Evolutionary conservation across 2,329 filamentous ascomycete genomes (phyloP).

Genomic region (Colletotrichum sp.): DNA sequence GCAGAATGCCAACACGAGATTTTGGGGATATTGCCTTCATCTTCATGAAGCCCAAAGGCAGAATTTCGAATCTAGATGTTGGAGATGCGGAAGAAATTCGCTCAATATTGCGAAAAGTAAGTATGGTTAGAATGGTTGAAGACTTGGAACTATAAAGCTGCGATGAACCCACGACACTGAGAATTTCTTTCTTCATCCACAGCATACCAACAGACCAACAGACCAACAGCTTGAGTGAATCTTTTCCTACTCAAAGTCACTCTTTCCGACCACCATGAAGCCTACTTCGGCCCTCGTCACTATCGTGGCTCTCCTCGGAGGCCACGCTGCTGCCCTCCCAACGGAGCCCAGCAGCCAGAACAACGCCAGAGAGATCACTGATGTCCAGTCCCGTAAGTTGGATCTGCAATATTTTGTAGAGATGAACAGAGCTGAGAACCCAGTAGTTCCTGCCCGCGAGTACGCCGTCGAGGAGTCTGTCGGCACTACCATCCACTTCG

Average conservation of each 20-base stretch:
- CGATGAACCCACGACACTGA: neutral
- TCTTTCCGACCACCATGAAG: neutral
- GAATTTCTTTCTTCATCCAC: neutral
- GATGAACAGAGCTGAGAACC: neutral
- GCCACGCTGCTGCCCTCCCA: neutral
- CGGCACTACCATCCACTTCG: neutral
- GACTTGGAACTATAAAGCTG: neutral
- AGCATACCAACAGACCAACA: neutral
- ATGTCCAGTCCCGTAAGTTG: neutral
- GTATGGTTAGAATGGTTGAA: no score
- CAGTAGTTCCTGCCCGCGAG: neutral
- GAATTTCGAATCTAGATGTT: neutral
- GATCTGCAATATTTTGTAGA: rapidly evolving
- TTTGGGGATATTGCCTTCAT: neutral
- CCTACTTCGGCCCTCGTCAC: neutral
- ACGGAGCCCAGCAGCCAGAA: neutral
- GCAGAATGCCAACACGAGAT: neutral
- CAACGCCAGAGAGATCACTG: neutral
- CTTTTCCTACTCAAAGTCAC: neutral
- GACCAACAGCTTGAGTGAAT: neutral
- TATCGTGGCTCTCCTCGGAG: neutral
- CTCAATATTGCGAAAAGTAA: no score
- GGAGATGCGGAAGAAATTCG: neutral
- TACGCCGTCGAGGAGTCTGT: neutral
- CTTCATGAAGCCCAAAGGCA: neutral